Evolutionary conservation across 805 yeast genomes (phyloP).

Genomic region (Saccharomycopsis vini): DNA sequence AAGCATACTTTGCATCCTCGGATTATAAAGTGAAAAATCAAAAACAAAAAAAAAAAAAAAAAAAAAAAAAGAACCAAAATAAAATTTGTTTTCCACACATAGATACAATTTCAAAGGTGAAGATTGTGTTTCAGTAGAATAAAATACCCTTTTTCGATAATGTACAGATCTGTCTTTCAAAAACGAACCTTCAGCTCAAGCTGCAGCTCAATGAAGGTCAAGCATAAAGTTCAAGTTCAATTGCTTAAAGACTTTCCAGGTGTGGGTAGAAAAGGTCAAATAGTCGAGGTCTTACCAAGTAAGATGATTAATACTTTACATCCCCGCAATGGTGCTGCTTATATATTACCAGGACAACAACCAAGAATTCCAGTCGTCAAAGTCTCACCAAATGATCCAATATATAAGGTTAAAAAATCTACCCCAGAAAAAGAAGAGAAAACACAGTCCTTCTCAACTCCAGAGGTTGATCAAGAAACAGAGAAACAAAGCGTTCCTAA

Average conservation of each 20-base stretch:
- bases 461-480: neutral
- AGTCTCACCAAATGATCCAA: neutral
- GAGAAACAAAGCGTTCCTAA: neutral
- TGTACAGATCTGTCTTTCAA: constrained; percentile 2
- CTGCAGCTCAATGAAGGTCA: neutral
- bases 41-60: no score
- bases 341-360: constrained; percentile 32
- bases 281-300: constrained; percentile 67
- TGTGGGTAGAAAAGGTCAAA: constrained; percentile 61
- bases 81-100: neutral
- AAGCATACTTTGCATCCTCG: no score
- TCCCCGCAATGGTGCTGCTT: constrained; percentile 63
- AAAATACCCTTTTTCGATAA: neutral
- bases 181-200: constrained; percentile 2
- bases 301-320: constrained; percentile 75
- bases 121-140: neutral
- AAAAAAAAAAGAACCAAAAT: no score
- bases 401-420: no score
- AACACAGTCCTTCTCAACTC: neutral
- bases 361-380: constrained; percentile 15
- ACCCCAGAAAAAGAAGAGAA: no score
- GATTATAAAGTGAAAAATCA: no score
- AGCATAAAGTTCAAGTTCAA: constrained; percentile 50
- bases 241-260: constrained; percentile 57
- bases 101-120: neutral